Evolutionary conservation across 2,329 filamentous ascomycete species (phyloP).

Genomic region (Stemphylium beticola): DNA sequence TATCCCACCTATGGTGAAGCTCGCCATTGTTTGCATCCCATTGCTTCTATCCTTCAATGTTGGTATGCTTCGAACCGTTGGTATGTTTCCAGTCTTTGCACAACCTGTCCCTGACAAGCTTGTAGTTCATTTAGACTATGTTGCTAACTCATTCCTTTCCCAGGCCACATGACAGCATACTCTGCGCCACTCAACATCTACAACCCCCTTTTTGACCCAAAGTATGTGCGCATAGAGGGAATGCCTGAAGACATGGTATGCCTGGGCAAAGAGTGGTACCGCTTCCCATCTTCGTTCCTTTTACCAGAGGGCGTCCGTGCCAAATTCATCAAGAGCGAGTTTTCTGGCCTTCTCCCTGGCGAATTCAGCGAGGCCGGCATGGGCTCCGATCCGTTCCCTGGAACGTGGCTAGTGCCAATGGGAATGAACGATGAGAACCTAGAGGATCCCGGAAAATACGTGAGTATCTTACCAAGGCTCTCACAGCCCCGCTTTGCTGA

Average conservation of each 20-base stretch:
- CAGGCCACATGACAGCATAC: constrained; percentile 78
- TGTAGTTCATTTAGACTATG: not conserved
- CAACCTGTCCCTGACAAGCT: not conserved
- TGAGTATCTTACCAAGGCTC: constrained; percentile 46
- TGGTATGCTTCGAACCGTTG: constrained; percentile 74
- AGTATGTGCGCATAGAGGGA: constrained; percentile 65
- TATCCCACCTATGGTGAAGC: constrained; percentile 77
- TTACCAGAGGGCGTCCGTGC: constrained; percentile 81
- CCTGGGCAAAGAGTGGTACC: constrained; percentile 97
- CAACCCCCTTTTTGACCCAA: constrained; percentile 65
- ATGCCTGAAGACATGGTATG: constrained; percentile 78
- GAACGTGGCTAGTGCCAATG: constrained; percentile 79
- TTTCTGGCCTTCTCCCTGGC: constrained; percentile 85
- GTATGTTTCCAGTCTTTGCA: constrained; percentile 5
- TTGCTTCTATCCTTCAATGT: constrained; percentile 69
- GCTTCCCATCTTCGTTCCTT: constrained; percentile 92
- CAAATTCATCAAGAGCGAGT: constrained; percentile 91
- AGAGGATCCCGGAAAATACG: constrained; percentile 88
- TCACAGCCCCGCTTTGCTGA: constrained; percentile 19
- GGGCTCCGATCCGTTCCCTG: constrained; percentile 76
- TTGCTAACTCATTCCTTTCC: not conserved
- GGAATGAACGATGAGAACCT: constrained; percentile 93
- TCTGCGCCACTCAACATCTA: constrained; percentile 79
- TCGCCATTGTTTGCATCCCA: constrained; percentile 64
- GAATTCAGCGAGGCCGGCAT: constrained; percentile 79